phyloP scores from a whole-genome alignment of 345 rosid genomes.

The Nephelium lappaceum region DNA sequence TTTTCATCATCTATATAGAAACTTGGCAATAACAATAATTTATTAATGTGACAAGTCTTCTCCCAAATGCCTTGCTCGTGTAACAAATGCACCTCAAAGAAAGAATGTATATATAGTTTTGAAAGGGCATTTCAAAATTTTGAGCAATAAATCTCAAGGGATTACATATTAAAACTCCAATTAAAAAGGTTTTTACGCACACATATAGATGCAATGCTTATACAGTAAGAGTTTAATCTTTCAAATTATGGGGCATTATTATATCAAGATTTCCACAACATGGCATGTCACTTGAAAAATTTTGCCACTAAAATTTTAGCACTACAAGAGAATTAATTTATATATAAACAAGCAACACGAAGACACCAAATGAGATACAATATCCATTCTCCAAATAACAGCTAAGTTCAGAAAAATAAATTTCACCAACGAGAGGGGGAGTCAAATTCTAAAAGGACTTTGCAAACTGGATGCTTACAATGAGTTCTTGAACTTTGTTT shows the following conservation, averaged over 20 bases:
- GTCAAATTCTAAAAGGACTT: constrained; percentile 8
- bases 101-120: neutral
- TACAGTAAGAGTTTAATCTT: neutral
- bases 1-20: constrained; percentile 6
- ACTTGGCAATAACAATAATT: constrained; percentile 2
- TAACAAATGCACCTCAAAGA: neutral
- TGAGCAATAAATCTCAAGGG: too few relatives aligned
- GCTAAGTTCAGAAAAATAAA: neutral
- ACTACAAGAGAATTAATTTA: neutral
- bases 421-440: neutral
- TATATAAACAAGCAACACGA: neutral
- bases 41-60: neutral
- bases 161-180: neutral
- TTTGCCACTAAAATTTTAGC: neutral
- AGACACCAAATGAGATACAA: neutral
- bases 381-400: neutral
- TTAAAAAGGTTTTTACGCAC: neutral
- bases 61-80: neutral
- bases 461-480: constrained; percentile 47
- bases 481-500: constrained; percentile 60
- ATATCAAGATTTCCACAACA: neutral
- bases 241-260: neutral
- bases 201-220: neutral
- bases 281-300: neutral
- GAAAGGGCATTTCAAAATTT: constrained; percentile 2